These are phyloP conservation scores for Fusarium subtropicale DNA, from an alignment of 2,329 filamentous ascomycete species.

Conservation along the genomic window DNA sequence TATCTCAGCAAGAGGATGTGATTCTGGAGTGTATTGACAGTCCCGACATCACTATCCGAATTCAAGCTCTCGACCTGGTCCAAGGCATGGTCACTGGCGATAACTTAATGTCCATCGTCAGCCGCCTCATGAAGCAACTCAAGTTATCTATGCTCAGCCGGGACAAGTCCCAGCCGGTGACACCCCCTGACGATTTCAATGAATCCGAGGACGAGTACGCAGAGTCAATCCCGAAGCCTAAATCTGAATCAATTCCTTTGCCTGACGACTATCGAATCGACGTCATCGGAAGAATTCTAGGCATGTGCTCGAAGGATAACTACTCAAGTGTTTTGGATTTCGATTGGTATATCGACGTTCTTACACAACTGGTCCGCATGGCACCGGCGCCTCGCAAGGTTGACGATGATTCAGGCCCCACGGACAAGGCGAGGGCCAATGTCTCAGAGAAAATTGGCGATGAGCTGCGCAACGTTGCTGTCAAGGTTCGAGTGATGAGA, in stretches of 20 bases:
- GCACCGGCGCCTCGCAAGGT: conserved; percentile 62
- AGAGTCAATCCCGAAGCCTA: conserved; percentile 47
- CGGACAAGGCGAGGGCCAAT: conserved; percentile 52
- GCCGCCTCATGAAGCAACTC: conserved; percentile 88
- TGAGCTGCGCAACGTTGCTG: conserved; percentile 89
- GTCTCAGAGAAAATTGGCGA: conserved; percentile 80
- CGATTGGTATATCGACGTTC: conserved; percentile 95
- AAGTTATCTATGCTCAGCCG: conserved; percentile 69
- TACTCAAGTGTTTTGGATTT: conserved; percentile 90
- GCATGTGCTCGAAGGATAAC: conserved; percentile 90
- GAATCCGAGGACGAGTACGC: conserved; percentile 65
- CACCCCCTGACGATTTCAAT: conserved; percentile 59
- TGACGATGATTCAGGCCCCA: conserved; percentile 53
- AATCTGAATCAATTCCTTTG: conserved; percentile 67
- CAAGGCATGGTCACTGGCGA: conserved; percentile 93
- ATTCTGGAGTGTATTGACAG: conserved; percentile 97
- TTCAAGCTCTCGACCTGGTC: conserved; percentile 90
- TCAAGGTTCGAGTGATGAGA: conserved; percentile 88
- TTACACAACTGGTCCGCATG: conserved; percentile 85
- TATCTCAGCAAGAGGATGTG: conserved; percentile 93
- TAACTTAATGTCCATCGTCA: conserved; percentile 85
- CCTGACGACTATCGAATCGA: conserved; percentile 88
- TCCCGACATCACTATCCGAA: conserved; percentile 92
- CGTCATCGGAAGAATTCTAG: conserved; percentile 84
- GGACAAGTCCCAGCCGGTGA: conserved; percentile 56